A percentile compares a stretch with the other conserved stretches of the same genome.
These are phyloP conservation scores for Lantana camara DNA, from an alignment of 257 asterid genomes.

Conservation along the genomic window DNA sequence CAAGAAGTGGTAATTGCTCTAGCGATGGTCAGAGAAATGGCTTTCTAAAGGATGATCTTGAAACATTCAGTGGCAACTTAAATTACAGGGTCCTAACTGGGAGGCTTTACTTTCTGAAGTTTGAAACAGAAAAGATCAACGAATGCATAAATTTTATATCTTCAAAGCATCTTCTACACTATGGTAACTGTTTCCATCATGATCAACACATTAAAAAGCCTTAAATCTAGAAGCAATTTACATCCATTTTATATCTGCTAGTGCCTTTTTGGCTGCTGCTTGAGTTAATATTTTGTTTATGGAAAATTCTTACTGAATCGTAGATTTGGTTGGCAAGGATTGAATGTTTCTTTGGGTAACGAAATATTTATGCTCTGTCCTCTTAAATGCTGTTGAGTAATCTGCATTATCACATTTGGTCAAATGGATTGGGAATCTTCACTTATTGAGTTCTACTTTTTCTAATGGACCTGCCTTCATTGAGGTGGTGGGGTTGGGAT, in stretches of 20 bases:
- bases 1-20: conserved; percentile 33
- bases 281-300: not conserved
- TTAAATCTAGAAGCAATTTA: conserved; percentile 1
- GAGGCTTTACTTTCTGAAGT: conserved; percentile 49
- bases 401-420: not conserved
- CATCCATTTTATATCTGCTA: not conserved
- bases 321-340: conserved; percentile 4
- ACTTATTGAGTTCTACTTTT: not conserved
- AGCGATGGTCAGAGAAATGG: conserved; percentile 23
- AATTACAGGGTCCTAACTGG: conserved; percentile 33
- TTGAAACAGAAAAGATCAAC: conserved; percentile 53
- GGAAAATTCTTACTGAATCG: not conserved
- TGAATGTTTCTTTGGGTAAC: conserved; percentile 1
- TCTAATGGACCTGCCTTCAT: not conserved
- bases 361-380: not conserved
- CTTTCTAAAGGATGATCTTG: conserved; percentile 27
- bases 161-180: conserved; percentile 39
- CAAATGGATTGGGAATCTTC: not conserved
- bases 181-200: conserved; percentile 37
- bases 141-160: conserved; percentile 55
- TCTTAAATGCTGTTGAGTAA: conserved; percentile 4
- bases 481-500: not conserved
- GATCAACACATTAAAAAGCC: conserved; percentile 9
- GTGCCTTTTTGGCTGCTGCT: conserved; percentile 18
- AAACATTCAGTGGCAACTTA: conserved; percentile 21